Conservation (phyloP, 108 stramenopile genomes). For the Cylindrotheca fusiformis region DNA sequence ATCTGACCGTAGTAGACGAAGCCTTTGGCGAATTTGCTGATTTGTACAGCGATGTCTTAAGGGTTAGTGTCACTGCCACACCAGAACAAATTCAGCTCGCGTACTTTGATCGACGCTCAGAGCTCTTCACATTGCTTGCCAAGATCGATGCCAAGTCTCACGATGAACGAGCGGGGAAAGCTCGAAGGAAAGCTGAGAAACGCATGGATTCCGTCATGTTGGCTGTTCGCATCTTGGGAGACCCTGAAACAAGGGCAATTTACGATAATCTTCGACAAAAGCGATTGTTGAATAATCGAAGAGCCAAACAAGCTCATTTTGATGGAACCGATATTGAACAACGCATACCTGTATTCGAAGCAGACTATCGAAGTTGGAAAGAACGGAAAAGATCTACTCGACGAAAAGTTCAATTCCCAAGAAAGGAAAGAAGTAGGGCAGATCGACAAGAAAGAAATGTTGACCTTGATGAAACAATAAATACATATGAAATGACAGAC, state of each 20-base stretch:
- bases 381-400: background rate
- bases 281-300: constrained; percentile 19
- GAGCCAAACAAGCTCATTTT: constrained; percentile 11
- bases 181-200: constrained; percentile 34
- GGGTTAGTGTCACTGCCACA: constrained; percentile 28
- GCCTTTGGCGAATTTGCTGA: constrained; percentile 45
- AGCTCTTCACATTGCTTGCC: constrained; percentile 41
- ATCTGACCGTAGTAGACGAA: constrained; percentile 38
- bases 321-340: background rate
- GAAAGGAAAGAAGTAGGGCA: background rate
- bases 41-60: constrained; percentile 44
- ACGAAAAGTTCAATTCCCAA: background rate
- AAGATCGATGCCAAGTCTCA: constrained; percentile 24
- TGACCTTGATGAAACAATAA: background rate
- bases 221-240: constrained; percentile 46
- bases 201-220: constrained; percentile 55
- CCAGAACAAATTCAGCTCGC: constrained; percentile 41
- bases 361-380: background rate
- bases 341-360: background rate
- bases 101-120: constrained; percentile 54
- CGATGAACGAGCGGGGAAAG: constrained; percentile 9
- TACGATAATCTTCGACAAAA: constrained; percentile 42
- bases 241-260: constrained; percentile 27
- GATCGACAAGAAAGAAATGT: background rate
- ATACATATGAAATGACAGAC: constrained; percentile 6